Evolutionary conservation across 176 grass and related monocot species (phyloP).

Genomic region (Bromus sterilis): DNA sequence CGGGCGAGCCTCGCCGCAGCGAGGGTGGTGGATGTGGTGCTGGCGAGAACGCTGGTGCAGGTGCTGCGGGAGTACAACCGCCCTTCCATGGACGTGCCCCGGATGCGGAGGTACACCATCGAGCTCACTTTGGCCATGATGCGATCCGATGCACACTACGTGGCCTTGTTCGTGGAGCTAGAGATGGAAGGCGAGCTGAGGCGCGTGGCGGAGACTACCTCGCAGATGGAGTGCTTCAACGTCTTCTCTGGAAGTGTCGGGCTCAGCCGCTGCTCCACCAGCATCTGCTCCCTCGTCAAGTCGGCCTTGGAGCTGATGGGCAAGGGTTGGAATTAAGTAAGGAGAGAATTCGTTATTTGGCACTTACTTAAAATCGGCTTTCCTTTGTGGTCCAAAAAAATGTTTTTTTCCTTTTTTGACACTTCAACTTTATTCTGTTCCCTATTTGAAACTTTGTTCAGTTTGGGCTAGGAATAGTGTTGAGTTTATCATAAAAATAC

Average conservation of each 20-base stretch:
- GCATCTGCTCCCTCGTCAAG: constrained; percentile 36
- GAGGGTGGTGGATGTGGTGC: constrained; percentile 22
- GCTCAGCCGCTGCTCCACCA: constrained; percentile 34
- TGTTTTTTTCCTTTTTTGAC: too few relatives aligned
- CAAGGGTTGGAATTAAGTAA: neutral
- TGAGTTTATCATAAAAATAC: too few relatives aligned
- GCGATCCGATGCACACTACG: constrained; percentile 24
- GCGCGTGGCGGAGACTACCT: constrained; percentile 46
- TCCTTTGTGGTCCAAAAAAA: too few relatives aligned
- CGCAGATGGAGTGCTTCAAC: constrained; percentile 71
- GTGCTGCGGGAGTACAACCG: constrained; percentile 27
- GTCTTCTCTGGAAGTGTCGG: constrained; percentile 80
- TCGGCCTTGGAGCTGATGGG: constrained; percentile 36
- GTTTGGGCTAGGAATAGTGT: too few relatives aligned
- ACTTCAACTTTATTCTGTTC: too few relatives aligned
- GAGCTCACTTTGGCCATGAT: constrained; percentile 59
- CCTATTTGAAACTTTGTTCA: too few relatives aligned
- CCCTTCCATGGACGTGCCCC: constrained; percentile 43
- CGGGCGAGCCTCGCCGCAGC: constrained; percentile 12
- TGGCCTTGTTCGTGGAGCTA: constrained; percentile 24
- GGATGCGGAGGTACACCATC: constrained; percentile 52
- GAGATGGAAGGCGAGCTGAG: constrained; percentile 46
- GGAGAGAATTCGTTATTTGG: too few relatives aligned
- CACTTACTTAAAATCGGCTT: too few relatives aligned
- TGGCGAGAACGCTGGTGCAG: constrained; percentile 32